A percentile compares a stretch with the other conserved stretches of the same genome.
phyloP scores from a whole-genome alignment of 2,329 filamentous ascomycete genomes.

The Exophiala lecanii-corni region DNA sequence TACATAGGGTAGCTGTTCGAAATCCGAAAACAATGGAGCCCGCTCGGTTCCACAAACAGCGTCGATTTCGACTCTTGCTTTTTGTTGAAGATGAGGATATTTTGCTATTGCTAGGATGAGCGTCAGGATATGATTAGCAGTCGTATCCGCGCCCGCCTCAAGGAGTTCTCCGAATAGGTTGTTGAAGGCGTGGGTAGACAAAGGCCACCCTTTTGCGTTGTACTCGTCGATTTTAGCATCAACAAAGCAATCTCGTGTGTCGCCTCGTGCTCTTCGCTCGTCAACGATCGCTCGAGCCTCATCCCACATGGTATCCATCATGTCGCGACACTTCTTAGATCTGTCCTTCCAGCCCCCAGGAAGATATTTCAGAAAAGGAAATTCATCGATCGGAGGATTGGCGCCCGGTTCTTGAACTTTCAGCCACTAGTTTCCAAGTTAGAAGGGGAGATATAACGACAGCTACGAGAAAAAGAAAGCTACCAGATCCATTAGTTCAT shows the following conservation, averaged over 20 bases:
- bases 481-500: constrained; percentile 2
- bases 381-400: constrained; percentile 22
- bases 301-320: constrained; percentile 40
- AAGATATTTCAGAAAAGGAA: constrained; percentile 17
- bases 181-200: constrained; percentile 2
- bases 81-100: neutral
- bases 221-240: constrained; percentile 37
- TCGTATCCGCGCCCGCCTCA: constrained; percentile 1
- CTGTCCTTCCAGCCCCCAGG: constrained; percentile 35
- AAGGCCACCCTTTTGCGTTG: neutral
- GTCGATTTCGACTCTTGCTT: constrained; percentile 1
- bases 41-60: constrained; percentile 1
- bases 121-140: constrained; percentile 1
- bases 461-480: neutral
- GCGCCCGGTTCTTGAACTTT: constrained; percentile 13
- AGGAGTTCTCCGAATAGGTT: constrained; percentile 11
- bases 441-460: neutral
- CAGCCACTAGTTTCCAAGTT: neutral
- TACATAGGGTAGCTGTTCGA: constrained; percentile 1
- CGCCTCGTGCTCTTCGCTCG: constrained; percentile 28
- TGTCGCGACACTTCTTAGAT: constrained; percentile 32
- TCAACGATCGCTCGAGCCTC: constrained; percentile 33
- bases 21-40: constrained; percentile 2
- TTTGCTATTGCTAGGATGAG: constrained; percentile 1
- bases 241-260: constrained; percentile 31